Evolutionary conservation across 495 filamentous ascomycete species (phyloP), one percentile per base, ranked within the genome.

Genomic region (Aspergillus wentii): DNA sequence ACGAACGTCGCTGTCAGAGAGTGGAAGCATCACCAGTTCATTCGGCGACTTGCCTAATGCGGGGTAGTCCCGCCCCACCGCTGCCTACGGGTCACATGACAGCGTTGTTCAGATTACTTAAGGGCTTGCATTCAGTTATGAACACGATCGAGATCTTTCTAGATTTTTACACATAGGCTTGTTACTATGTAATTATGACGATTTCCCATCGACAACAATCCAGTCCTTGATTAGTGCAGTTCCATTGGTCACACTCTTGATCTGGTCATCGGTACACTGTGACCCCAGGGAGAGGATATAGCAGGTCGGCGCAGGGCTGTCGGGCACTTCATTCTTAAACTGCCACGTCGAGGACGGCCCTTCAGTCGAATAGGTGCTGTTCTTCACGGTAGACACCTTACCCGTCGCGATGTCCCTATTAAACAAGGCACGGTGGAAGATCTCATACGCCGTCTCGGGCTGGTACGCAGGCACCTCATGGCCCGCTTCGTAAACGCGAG

Each of bases 391-490:
- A n/a, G 45, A 29, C 4, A 68, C 49, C 27, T 60, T 56, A 4
- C 78, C 78, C 3, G 78, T 80, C 4, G 78, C 74, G 26, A 83
- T 60, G 41, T 83, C 79, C 16, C 47, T 48, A 30, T 72, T 66
- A 33, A 66, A 66, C 30, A 81, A 56, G 0, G 70, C 60, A 6
- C 79, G 76, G 28, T 66, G 52, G 57, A 80, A 80, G 38, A 79
- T 70, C 22, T 64, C 52, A 23, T 70, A 75, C 7, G 74, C 66
- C 1, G 71, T 74, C 48, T 78, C 48, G 4, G 76, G 75, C 49
- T 79, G 76, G 46, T 78, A 79, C 6, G 67, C 68, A 0, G 78
- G 77, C 1, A 82, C 72, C 50, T 79, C 74, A 46, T 82, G 79
- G 4, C 78, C 79, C 4, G 76, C 68, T 36, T 82, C 49, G 50